Evolutionary conservation across 1,284 basidiomycete genomes (phyloP), one percentile per base, ranked within the genome.

Genomic region (Sporisorium graminicola): DNA sequence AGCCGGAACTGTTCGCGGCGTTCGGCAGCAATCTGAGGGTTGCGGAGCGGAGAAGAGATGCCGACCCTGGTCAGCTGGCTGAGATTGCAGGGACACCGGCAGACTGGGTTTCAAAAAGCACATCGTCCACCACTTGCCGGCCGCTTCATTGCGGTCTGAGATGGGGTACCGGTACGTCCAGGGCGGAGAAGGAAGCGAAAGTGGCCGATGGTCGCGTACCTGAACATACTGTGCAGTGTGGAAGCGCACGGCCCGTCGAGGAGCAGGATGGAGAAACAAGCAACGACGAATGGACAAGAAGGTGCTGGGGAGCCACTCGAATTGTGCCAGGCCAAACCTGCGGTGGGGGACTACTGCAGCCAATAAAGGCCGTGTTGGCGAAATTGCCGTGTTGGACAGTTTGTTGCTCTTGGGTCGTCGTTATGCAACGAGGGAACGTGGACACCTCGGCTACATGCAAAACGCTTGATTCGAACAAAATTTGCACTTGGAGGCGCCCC

Each of bases 341-440:
- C n/a, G n/a, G n/a, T n/a, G n/a, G n/a, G n/a, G n/a, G n/a, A n/a
- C n/a, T n/a, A n/a, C n/a, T n/a, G n/a, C n/a, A n/a, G n/a, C n/a
- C n/a, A n/a, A n/a, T n/a, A n/a, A n/a, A n/a, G n/a, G n/a, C n/a
- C 27, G 47, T 13, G 5, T 27, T 29, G 26, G 49, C 18, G 27
- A 43, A 43, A 43, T 33, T 26, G 49, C 50, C 50, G 3, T 51
- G 31, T 35, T 51, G n/a, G 33, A 51, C 50, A 51, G 29, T 31
- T 31, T n/a, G 33, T 14, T n/a, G 26, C 35, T 14, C 29, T 26
- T 46, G 16, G 13, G 18, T 46, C 26, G 13, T 46, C 54, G 26
- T 14, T 47, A 64, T 70, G 61, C 57, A 70, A 13, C 58, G 68
- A 71, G 68, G 62, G 68, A 71, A 71, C 68, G 68, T 71, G 68